Base-by-base conservation (phyloP, 2,329 filamentous ascomycete species). In the Alternaria dauci region DNA sequence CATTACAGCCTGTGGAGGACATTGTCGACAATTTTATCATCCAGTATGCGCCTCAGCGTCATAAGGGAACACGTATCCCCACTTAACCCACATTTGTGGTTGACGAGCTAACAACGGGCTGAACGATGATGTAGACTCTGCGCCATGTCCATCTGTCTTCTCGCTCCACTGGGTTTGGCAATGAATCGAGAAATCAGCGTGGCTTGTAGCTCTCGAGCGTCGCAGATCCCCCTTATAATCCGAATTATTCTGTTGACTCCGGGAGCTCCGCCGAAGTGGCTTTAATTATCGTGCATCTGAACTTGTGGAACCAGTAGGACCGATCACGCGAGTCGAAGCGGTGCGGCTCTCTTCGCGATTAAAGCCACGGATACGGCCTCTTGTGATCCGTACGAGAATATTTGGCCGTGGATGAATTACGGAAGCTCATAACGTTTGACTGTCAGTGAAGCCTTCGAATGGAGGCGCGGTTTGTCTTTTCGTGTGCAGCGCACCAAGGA, bases 41-140 rank as follows among this genome's bases (percentile, higher is more conserved):
- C 28, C 46, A 25, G 46, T 34, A 48, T 36, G 46, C 46, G 25
- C 30, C n/a, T n/a, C n/a, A 36, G 32, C 30, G 46, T 48, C 46
- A 48, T n/a, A 25, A 11, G 30, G 18, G 23, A 16, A 48, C 8
- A 25, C n/a, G 46, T 25, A 34, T 48, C 30, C 46, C 46, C 46
- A 48, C 44, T 48, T 25, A 34, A 12, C 23, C 23, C 30, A 36
- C 30, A 34, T 12, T 48, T 8, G 30, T 34, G 25, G 30, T 48
- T 20, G 20, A 34, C 30, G 18, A n/a, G 18, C 46, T 36, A 25
- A 25, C 18, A n/a, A 23, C 18, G 46, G 18, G 20, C 46, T 36
- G 46, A 48, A 48, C 46, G 46, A 48, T 48, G 46, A 32, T 36
- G 46, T 48, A 20, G 44, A 28, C 44, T 20, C 44, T 34, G 28